These are phyloP conservation scores for Cyclocybe aegerita DNA, from an alignment of 768 basidiomycete genomes.

Conservation along the genomic window DNA sequence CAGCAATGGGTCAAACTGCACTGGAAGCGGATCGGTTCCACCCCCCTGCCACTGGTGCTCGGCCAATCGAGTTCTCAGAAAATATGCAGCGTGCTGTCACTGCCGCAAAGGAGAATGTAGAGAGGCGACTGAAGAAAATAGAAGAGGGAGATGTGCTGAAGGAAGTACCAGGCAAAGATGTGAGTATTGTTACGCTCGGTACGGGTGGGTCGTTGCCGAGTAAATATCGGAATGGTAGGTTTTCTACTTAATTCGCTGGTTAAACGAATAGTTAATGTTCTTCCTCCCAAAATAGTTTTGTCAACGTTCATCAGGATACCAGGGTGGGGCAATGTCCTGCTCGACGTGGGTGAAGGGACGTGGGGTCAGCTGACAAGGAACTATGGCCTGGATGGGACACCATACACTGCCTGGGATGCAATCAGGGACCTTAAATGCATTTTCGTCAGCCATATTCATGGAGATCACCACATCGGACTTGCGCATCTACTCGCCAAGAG, in stretches of 20 bases:
- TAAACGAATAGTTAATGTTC: neutral
- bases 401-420: slow-evolving; percentile 50
- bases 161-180: slow-evolving; percentile 48
- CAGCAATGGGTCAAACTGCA: slow-evolving; percentile 30
- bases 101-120: slow-evolving; percentile 33
- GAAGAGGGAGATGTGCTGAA: neutral
- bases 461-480: slow-evolving; percentile 88
- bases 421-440: slow-evolving; percentile 75
- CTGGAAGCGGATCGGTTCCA: slow-evolving; percentile 39
- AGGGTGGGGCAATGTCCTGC: slow-evolving; percentile 65
- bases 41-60: slow-evolving; percentile 26
- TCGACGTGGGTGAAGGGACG: slow-evolving; percentile 92
- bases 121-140: slow-evolving; percentile 11
- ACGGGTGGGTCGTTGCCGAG: slow-evolving; percentile 87
- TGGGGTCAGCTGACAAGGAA: slow-evolving; percentile 84
- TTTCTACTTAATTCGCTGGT: neutral
- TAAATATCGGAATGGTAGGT: slow-evolving; percentile 83
- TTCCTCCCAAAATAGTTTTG: slow-evolving; percentile 48
- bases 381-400: slow-evolving; percentile 53
- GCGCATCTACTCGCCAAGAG: slow-evolving; percentile 73
- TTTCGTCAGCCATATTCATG: slow-evolving; percentile 89
- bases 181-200: slow-evolving; percentile 76
- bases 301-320: slow-evolving; percentile 79
- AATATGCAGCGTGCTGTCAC: slow-evolving; percentile 37
- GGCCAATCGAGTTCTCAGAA: slow-evolving; percentile 29